These are phyloP conservation scores for Phlebiopsis gigantea DNA, from an alignment of 768 basidiomycete species.

Conservation along the genomic window DNA sequence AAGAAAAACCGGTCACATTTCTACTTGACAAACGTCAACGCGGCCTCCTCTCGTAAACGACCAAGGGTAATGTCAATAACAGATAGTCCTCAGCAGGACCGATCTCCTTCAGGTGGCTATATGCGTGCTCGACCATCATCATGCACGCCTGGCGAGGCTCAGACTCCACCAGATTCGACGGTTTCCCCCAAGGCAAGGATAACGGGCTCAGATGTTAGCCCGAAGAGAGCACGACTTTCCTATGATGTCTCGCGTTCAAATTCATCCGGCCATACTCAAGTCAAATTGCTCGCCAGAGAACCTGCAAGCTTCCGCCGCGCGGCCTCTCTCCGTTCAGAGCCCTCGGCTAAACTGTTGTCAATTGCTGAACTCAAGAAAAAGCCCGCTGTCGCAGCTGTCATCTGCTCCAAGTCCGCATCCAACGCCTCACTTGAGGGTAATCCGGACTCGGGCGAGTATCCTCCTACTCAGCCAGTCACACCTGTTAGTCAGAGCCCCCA, in stretches of 20 bases:
- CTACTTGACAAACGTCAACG: background rate
- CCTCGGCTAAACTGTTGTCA: conserved; percentile 8
- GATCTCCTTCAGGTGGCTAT: background rate
- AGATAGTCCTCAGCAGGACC: background rate
- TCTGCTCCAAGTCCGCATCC: too few relatives aligned
- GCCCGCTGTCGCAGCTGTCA: background rate
- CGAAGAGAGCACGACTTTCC: background rate
- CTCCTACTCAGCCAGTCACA: background rate
- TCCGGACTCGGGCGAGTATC: background rate
- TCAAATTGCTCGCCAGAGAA: conserved; percentile 19
- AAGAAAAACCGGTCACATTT: conserved; percentile 6
- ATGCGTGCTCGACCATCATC: background rate
- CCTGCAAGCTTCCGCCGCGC: conserved; percentile 40
- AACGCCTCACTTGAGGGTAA: background rate
- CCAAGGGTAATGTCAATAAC: background rate
- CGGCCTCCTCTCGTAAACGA: background rate
- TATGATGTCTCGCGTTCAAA: background rate
- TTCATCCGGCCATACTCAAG: background rate
- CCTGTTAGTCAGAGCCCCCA: background rate
- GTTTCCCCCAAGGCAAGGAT: background rate
- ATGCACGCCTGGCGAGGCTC: background rate
- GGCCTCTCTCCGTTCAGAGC: conserved; percentile 31
- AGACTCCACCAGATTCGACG: too few relatives aligned
- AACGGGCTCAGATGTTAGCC: background rate
- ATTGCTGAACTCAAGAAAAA: background rate